Conservation (phyloP, 257 asterid species). For the Nicotiana attenuata region DNA sequence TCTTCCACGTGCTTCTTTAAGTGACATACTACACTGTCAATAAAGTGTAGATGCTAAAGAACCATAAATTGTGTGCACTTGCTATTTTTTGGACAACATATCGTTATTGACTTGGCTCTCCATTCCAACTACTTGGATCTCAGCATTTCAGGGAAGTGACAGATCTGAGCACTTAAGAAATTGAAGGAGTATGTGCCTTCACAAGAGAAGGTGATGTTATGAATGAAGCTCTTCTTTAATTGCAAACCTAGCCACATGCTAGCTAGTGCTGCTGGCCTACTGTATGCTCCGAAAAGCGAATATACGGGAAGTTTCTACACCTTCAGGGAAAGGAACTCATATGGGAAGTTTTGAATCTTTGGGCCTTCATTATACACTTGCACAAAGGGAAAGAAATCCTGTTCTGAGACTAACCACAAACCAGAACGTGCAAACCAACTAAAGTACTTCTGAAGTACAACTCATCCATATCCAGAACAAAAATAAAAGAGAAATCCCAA, state of each 20-base stretch:
- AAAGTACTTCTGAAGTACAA: background rate
- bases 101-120: background rate
- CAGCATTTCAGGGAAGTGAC: background rate
- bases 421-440: background rate
- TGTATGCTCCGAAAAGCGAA: background rate
- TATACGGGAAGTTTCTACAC: background rate
- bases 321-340: background rate
- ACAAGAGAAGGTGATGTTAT: background rate
- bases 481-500: background rate
- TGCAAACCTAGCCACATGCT: background rate
- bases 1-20: background rate
- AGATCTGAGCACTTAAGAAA: background rate
- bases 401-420: background rate
- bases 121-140: background rate
- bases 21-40: background rate
- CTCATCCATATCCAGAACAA: constrained; percentile 2
- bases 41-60: background rate
- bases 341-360: background rate
- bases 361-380: background rate
- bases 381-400: background rate
- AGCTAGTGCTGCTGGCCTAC: background rate
- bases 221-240: background rate
- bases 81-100: background rate
- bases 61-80: background rate
- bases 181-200: background rate